phyloP scores from a whole-genome alignment of 2,329 filamentous ascomycete genomes.

The Neonectria hederae region DNA sequence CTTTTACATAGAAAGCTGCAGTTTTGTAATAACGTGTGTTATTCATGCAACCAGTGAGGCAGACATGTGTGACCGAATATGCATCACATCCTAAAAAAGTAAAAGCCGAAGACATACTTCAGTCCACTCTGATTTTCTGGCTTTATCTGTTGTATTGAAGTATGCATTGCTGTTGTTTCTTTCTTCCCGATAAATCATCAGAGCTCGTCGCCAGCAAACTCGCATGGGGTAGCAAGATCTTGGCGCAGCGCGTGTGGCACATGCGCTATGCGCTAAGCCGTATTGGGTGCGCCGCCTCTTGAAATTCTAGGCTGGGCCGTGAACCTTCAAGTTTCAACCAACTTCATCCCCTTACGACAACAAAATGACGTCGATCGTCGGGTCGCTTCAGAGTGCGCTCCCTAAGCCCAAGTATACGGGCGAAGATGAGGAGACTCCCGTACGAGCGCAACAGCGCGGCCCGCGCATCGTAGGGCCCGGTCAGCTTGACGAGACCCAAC shows the following conservation, averaged over 20 bases:
- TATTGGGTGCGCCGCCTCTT: slow-evolving; percentile 42
- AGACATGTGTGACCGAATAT: background rate
- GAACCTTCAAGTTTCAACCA: slow-evolving; percentile 34
- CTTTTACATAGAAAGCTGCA: slow-evolving; percentile 28
- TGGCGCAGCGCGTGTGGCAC: slow-evolving; percentile 13
- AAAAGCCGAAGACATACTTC: background rate
- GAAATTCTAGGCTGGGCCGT: slow-evolving; percentile 45
- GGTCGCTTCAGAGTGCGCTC: slow-evolving; percentile 80
- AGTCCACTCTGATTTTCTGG: background rate
- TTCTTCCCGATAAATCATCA: background rate
- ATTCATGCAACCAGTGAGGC: background rate
- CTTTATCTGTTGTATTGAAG: too few species aligned
- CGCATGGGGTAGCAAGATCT: slow-evolving; percentile 7
- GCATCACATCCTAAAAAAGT: background rate
- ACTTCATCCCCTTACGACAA: slow-evolving; percentile 34
- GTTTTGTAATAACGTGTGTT: slow-evolving; percentile 22
- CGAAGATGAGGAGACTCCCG: slow-evolving; percentile 83
- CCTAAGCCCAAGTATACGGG: slow-evolving; percentile 92
- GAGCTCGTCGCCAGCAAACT: background rate
- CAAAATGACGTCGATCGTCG: slow-evolving; percentile 72
- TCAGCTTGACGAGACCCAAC: slow-evolving; percentile 84
- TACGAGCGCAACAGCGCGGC: slow-evolving; percentile 77
- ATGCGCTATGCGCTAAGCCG: slow-evolving; percentile 42
- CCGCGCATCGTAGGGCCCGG: slow-evolving; percentile 83
- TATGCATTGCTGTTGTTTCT: background rate